Conservation (phyloP, 1,139 yeast species). For the Hanseniaspora gamundiae region DNA sequence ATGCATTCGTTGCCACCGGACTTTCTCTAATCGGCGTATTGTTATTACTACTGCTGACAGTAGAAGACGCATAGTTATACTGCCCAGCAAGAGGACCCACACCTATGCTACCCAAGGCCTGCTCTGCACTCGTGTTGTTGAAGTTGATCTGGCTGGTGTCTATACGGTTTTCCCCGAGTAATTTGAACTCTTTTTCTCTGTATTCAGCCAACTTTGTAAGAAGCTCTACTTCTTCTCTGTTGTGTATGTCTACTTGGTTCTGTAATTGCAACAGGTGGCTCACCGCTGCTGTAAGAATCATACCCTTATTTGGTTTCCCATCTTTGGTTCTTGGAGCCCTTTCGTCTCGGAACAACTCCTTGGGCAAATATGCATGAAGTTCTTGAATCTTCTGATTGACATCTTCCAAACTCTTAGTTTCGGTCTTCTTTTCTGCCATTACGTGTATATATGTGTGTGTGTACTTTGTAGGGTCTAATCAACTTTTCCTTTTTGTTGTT, state of each 20-base stretch:
- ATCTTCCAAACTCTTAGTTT: conserved; percentile 70
- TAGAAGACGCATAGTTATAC: not conserved
- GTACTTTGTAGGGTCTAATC: not conserved
- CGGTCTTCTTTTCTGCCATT: conserved; percentile 23
- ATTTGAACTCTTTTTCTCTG: not conserved
- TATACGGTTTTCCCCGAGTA: conserved; percentile 17
- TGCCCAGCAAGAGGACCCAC: conserved; percentile 55
- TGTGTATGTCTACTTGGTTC: conserved; percentile 61
- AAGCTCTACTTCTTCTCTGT: conserved; percentile 66
- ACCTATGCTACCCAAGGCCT: conserved; percentile 64
- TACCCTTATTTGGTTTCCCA: conserved; percentile 90
- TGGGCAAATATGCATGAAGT: conserved; percentile 57
- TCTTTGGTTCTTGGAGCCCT: conserved; percentile 36
- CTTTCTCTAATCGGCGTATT: too few species aligned
- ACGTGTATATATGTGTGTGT: conserved; percentile 1
- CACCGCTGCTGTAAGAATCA: conserved; percentile 70
- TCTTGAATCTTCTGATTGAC: conserved; percentile 86
- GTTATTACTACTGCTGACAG: too few species aligned
- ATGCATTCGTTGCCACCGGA: too few species aligned
- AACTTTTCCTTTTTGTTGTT: not conserved
- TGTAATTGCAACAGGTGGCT: conserved; percentile 72
- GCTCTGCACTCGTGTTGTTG: conserved; percentile 69
- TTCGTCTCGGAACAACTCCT: conserved; percentile 36
- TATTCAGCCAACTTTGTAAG: not conserved
- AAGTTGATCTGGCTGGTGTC: conserved; percentile 28